Evolutionary conservation across 2,329 filamentous ascomycete species (phyloP), one percentile per base, ranked within the genome.

Genomic region (Trichoderma citrinoviride): DNA sequence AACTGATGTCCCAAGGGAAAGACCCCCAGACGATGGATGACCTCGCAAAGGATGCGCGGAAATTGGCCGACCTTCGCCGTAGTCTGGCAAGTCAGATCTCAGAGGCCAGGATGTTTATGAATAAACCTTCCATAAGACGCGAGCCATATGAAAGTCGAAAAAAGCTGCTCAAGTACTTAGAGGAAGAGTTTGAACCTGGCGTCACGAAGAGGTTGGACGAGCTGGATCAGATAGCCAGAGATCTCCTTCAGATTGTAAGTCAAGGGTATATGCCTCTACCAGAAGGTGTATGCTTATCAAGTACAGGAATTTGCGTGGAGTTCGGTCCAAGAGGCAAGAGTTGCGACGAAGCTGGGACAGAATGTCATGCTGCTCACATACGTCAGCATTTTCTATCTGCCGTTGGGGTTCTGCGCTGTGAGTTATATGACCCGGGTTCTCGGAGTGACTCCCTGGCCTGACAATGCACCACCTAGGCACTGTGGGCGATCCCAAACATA

Each of bases 361-460:
- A 78, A 78, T 40, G 73, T 79, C 12, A 73, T 75, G 40, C 70
- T 79, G 0, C 70, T 79, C 49, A 78, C 77, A 17, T 74, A 75
- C 37, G 75, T 79, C 21, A 78, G 75, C 60, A 77, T 78, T n/a
- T 78, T 79, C 56, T 79, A 74, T 61, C 70, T 79, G 0, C 77
- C 77, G 0, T 66, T 79, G 5, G 70, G 74, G 12, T 77, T 78
- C 60, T 74, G 73, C 63, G 69, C 52, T 0, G 52, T 61, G 7
- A 37, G 58, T 53, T 3, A 10, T 37, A 37, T 2, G 33, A 37
- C 12, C 17, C n/a, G 3, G 5, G 3, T 7, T 3, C 25, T 23
- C 23, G 12, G 3, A 14, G 14, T 47, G 6, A 14, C 1, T 0
- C 10, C 17, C 19, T 37, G n/a, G 23, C 10, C 5, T 14, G 6